Conservation (phyloP, 345 rosid genomes). For the Carallia brachiata region DNA sequence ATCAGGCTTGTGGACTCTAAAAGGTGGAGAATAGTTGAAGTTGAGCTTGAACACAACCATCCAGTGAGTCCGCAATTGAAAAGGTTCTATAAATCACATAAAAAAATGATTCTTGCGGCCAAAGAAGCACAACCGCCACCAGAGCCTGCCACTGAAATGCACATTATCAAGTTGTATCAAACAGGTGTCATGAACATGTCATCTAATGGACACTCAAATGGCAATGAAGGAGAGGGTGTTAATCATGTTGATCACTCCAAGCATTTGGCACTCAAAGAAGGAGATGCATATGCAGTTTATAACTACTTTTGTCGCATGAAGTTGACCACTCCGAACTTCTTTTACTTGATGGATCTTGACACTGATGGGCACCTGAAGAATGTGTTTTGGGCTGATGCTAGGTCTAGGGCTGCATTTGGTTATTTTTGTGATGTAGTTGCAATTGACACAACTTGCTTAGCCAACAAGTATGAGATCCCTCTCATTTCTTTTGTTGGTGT, state of each 20-base stretch:
- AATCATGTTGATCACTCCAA: constrained; percentile 16
- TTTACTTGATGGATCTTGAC: constrained; percentile 33
- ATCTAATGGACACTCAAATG: constrained; percentile 7
- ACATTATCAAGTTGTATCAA: constrained; percentile 30
- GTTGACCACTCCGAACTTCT: constrained; percentile 33
- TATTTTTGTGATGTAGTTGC: constrained; percentile 30
- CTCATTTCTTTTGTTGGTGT: constrained; percentile 28
- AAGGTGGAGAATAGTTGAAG: constrained; percentile 73
- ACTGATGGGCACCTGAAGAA: constrained; percentile 30
- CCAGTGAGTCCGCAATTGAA: constrained; percentile 33
- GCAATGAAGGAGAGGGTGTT: constrained; percentile 9
- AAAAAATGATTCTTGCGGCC: constrained; percentile 18
- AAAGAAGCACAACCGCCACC: constrained; percentile 15
- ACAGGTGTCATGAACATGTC: constrained; percentile 25
- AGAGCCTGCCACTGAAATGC: constrained; percentile 16
- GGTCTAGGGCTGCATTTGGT: constrained; percentile 27
- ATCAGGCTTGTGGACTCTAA: constrained; percentile 72
- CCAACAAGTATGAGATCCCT: constrained; percentile 32
- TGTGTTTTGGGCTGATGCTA: constrained; percentile 37
- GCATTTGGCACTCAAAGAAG: constrained; percentile 26
- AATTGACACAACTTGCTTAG: constrained; percentile 23
- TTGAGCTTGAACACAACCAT: constrained; percentile 71
- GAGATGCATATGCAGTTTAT: constrained; percentile 25
- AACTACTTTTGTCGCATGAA: constrained; percentile 39
- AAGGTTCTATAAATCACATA: constrained; percentile 30